Percentiles rank a stretch among this genome's conserved stretches.
Conservation (phyloP, 106 monocot genomes). For the Allium sativum region DNA sequence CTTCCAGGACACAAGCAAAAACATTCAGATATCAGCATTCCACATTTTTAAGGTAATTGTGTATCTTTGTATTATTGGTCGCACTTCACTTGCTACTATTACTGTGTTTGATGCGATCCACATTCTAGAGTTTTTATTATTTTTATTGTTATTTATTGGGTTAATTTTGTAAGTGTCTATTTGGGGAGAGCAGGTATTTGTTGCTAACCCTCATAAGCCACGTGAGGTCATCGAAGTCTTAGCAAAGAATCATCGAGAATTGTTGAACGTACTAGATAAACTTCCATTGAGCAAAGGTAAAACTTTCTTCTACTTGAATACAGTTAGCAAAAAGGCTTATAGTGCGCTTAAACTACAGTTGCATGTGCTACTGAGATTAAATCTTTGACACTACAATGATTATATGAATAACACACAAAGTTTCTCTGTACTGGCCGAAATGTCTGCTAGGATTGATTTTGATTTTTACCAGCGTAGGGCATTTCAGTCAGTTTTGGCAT, state of each 20-base stretch:
- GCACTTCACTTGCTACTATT: too few relatives aligned
- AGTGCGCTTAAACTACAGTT: too few relatives aligned
- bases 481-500: too few relatives aligned
- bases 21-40: conserved; percentile 84
- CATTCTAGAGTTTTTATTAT: conserved; percentile 4
- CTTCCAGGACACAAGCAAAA: conserved; percentile 93
- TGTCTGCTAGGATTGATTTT: too few relatives aligned
- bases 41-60: conserved; percentile 81
- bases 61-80: too few relatives aligned
- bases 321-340: too few relatives aligned
- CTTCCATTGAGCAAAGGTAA: conserved; percentile 61
- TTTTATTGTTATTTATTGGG: neutral
- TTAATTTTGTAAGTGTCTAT: neutral
- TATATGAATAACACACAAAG: too few relatives aligned
- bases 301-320: neutral
- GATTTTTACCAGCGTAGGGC: too few relatives aligned
- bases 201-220: conserved; percentile 69
- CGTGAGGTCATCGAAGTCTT: conserved; percentile 38
- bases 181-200: conserved; percentile 42
- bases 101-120: too few relatives aligned
- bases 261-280: conserved; percentile 42
- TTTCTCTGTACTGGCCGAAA: too few relatives aligned
- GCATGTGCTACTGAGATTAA: too few relatives aligned
- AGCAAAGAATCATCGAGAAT: conserved; percentile 27
- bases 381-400: too few relatives aligned